These are phyloP conservation scores for Rachicladosporium sp. DNA, from an alignment of 2,329 filamentous ascomycete genomes.

Conservation along the genomic window DNA sequence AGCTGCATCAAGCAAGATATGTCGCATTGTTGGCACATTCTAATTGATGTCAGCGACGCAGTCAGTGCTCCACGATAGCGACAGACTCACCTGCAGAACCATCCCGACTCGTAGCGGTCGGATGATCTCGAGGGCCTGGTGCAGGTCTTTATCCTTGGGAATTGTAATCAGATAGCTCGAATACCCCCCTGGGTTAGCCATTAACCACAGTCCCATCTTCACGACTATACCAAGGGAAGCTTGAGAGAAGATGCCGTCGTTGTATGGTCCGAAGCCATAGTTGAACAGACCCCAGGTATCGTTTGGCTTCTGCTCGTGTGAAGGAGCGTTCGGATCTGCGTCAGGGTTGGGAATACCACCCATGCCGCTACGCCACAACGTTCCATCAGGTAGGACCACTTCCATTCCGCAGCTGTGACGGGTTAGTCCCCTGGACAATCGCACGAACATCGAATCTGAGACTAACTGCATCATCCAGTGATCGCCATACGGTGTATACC, in stretches of 20 bases:
- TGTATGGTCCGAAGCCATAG: slow-evolving; percentile 26
- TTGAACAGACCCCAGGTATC: slow-evolving; percentile 21
- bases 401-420: slow-evolving; percentile 26
- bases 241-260: slow-evolving; percentile 26
- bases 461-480: slow-evolving; percentile 31
- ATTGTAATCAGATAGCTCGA: slow-evolving; percentile 30
- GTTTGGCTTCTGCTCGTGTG: slow-evolving; percentile 11
- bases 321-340: slow-evolving; percentile 9
- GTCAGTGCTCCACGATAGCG: too few relatives aligned
- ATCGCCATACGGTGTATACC: slow-evolving; percentile 28
- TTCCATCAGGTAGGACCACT: slow-evolving; percentile 29
- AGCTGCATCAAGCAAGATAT: slow-evolving; percentile 34
- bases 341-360: slow-evolving; percentile 24
- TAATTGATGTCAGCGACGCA: too few relatives aligned
- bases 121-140: slow-evolving; percentile 37
- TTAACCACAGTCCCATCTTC: slow-evolving; percentile 44
- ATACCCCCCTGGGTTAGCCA: slow-evolving; percentile 40
- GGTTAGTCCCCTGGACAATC: too few relatives aligned
- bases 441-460: too few relatives aligned
- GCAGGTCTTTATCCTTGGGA: slow-evolving; percentile 37
- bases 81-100: slow-evolving; percentile 26
- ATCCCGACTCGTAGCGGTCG: slow-evolving; percentile 30
- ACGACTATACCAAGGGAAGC: slow-evolving; percentile 25
- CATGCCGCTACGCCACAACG: slow-evolving; percentile 30
- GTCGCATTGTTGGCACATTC: slow-evolving; percentile 36